Percentiles rank a stretch among this genome's conserved stretches.
Evolutionary conservation across 768 basidiomycete genomes (phyloP).

Genomic region (Cystoderma amianthinum): DNA sequence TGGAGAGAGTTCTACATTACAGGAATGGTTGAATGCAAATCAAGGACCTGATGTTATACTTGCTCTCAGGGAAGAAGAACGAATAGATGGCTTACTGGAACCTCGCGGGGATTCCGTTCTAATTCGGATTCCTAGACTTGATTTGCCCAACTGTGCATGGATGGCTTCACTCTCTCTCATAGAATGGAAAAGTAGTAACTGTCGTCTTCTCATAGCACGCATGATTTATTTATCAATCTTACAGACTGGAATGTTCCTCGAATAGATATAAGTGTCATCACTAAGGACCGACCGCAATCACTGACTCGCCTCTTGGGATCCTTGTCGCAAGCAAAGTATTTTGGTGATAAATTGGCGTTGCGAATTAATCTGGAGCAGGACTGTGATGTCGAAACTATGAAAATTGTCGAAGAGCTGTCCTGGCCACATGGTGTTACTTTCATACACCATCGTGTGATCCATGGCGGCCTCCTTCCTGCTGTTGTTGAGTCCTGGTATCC

Average conservation of each 20-base stretch:
- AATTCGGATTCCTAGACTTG: conserved; percentile 13
- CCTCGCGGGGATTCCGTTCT: conserved; percentile 10
- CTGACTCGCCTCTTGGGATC: conserved; percentile 63
- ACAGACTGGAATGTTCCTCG: conserved; percentile 71
- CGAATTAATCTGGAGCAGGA: conserved; percentile 75
- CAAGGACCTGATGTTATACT: no score
- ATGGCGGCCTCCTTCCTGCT: conserved; percentile 74
- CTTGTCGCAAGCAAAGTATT: conserved; percentile 49
- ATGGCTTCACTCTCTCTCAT: conserved; percentile 26
- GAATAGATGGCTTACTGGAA: no score
- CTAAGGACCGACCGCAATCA: conserved; percentile 69
- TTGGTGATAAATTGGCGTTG: conserved; percentile 60
- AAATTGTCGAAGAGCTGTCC: conserved; percentile 35
- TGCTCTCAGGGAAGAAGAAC: no score
- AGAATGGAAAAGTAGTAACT: conserved; percentile 49
- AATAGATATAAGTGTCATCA: conserved; percentile 70
- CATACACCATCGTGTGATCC: conserved; percentile 68
- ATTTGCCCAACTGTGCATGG: conserved; percentile 19
- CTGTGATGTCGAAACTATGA: conserved; percentile 54
- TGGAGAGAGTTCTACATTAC: no score
- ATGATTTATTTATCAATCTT: not conserved
- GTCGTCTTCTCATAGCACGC: not conserved
- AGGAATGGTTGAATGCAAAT: no score
- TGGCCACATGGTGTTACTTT: conserved; percentile 60
- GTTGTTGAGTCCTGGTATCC: conserved; percentile 93